A percentile compares a stretch with the other conserved stretches of the same genome.
Evolutionary conservation across 495 filamentous ascomycete species (phyloP).

Genomic region (Elaphomyces granulatus): DNA sequence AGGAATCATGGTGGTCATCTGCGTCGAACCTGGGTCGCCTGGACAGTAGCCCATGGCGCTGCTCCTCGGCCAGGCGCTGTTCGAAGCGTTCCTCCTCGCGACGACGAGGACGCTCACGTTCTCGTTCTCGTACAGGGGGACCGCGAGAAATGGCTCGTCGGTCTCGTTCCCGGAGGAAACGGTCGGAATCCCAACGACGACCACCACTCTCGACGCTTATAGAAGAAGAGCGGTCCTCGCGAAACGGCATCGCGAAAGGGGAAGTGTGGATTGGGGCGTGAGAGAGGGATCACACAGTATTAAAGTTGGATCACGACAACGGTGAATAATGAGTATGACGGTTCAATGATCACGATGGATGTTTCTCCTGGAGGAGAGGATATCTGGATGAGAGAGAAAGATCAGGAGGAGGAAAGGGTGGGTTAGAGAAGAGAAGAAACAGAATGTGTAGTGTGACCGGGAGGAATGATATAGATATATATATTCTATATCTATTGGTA

Average conservation of each 20-base stretch:
- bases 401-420: no score
- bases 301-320: no score
- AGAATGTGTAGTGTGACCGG: no score
- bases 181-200: constrained; percentile 31
- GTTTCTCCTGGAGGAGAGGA: no score
- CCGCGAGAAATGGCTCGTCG: constrained; percentile 28
- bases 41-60: constrained; percentile 40
- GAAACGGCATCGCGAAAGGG: constrained; percentile 27
- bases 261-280: no score
- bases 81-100: constrained; percentile 39
- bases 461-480: no score
- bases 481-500: no score
- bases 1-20: constrained; percentile 34
- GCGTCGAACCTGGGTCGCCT: constrained; percentile 35
- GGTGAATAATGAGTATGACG: no score
- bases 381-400: no score
- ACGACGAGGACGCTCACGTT: constrained; percentile 30
- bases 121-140: constrained; percentile 20
- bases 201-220: constrained; percentile 20
- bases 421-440: no score
- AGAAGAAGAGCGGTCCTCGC: constrained; percentile 32
- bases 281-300: no score
- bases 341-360: no score
- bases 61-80: constrained; percentile 38
- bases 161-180: constrained; percentile 33